Conservation (phyloP, 2,329 filamentous ascomycete genomes). For the Ophiostoma triangulosporum region DNA sequence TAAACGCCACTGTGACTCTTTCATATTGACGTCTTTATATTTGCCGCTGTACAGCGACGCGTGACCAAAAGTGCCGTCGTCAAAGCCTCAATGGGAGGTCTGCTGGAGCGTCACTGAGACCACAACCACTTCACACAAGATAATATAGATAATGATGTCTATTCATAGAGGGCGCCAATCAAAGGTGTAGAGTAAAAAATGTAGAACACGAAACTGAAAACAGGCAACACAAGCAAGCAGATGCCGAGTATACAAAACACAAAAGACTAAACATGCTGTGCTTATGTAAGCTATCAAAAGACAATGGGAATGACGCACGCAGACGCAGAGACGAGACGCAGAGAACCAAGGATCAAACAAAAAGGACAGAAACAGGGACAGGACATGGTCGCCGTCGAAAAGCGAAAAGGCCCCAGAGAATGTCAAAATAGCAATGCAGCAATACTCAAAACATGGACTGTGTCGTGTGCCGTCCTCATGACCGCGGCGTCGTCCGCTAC, state of each 20-base stretch:
- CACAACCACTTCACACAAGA: no score
- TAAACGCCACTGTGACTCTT: no score
- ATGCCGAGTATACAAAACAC: not conserved
- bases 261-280: no score
- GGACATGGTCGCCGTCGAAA: not conserved
- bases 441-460: not conserved
- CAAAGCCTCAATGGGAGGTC: no score
- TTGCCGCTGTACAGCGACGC: no score
- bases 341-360: not conserved
- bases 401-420: not conserved
- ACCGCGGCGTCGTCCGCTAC: conserved; percentile 18
- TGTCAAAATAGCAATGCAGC: not conserved
- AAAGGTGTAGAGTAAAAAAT: no score
- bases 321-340: not conserved
- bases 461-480: not conserved
- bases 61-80: no score
- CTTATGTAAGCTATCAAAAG: not conserved
- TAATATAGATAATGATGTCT: no score
- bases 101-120: no score
- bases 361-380: not conserved
- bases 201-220: not conserved
- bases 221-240: not conserved
- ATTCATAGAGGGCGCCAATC: no score
- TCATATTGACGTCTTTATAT: no score
- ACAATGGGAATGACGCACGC: no score